phyloP scores from a whole-genome alignment of 1,139 yeast genomes.

The Debaryomycetaceae sp. region DNA sequence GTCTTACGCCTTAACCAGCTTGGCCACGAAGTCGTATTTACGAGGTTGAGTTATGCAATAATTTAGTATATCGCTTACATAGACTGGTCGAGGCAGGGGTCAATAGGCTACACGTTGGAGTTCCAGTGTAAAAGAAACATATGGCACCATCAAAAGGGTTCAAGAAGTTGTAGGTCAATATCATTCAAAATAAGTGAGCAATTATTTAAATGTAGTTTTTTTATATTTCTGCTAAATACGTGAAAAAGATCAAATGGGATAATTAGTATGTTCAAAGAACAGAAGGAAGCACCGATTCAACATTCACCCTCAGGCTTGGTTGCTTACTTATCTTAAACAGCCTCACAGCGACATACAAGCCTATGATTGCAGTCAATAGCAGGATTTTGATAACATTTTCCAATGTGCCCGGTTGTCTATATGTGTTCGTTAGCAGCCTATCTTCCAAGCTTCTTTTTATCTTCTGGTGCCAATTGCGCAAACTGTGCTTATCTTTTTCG shows the following conservation, averaged over 20 bases:
- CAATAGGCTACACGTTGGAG: too few relatives aligned
- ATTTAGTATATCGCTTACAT: too few relatives aligned
- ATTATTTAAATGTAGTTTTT: not conserved
- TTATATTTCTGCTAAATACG: not conserved
- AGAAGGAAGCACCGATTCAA: not conserved
- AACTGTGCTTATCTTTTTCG: slow-evolving; percentile 6
- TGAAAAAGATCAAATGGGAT: not conserved
- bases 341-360: not conserved
- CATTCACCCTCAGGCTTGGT: not conserved
- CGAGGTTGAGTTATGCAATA: not conserved
- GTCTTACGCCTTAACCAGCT: slow-evolving; percentile 44
- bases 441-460: not conserved
- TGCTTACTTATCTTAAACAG: not conserved
- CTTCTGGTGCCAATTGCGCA: slow-evolving; percentile 5
- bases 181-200: too few relatives aligned
- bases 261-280: not conserved
- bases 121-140: too few relatives aligned
- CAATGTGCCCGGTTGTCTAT: not conserved
- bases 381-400: slow-evolving; percentile 3
- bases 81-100: too few relatives aligned
- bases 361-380: not conserved
- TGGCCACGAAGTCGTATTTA: slow-evolving; percentile 35
- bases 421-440: not conserved
- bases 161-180: too few relatives aligned
- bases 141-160: too few relatives aligned